These are phyloP conservation scores for Cryphonectria parasitica DNA, from an alignment of 2,329 filamentous ascomycete genomes.

Conservation along the genomic window DNA sequence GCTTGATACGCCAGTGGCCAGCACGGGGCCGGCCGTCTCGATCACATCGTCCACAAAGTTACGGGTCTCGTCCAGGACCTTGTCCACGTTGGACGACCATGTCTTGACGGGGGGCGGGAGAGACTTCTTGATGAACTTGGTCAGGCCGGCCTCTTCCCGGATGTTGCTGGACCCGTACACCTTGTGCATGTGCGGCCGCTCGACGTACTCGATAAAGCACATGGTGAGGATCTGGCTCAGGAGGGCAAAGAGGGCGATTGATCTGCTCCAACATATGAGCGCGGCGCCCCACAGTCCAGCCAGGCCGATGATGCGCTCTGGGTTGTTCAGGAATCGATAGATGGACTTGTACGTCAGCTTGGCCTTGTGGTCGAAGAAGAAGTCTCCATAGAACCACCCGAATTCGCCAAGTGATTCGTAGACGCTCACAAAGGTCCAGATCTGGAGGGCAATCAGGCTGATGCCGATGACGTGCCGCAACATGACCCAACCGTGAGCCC, in stretches of 20 bases:
- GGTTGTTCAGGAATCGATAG: constrained; percentile 97
- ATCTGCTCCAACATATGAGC: constrained; percentile 86
- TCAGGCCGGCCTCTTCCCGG: constrained; percentile 84
- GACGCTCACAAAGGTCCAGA: constrained; percentile 92
- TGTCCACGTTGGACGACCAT: constrained; percentile 85
- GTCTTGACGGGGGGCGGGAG: constrained; percentile 82
- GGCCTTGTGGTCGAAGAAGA: constrained; percentile 89
- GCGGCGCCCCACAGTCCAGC: constrained; percentile 96
- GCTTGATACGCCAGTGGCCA: constrained; percentile 82
- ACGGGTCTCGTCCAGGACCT: constrained; percentile 80
- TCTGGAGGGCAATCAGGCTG: constrained; percentile 79
- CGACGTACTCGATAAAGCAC: constrained; percentile 88
- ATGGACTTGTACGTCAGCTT: constrained; percentile 96
- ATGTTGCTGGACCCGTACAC: constrained; percentile 80
- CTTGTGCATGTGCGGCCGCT: constrained; percentile 98
- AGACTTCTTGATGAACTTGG: constrained; percentile 86
- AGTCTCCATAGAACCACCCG: constrained; percentile 98
- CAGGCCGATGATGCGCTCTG: constrained; percentile 89
- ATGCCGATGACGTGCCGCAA: constrained; percentile 86
- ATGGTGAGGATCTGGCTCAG: constrained; percentile 84
- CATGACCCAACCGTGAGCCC: constrained; percentile 82
- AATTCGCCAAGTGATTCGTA: constrained; percentile 97
- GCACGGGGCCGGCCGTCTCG: constrained; percentile 80
- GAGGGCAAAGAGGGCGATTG: constrained; percentile 85
- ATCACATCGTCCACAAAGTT: constrained; percentile 92